A percentile compares a stretch with the other conserved stretches of the same genome.
phyloP scores from a whole-genome alignment of 2,329 filamentous ascomycete species.

The Aciculosporium take region DNA sequence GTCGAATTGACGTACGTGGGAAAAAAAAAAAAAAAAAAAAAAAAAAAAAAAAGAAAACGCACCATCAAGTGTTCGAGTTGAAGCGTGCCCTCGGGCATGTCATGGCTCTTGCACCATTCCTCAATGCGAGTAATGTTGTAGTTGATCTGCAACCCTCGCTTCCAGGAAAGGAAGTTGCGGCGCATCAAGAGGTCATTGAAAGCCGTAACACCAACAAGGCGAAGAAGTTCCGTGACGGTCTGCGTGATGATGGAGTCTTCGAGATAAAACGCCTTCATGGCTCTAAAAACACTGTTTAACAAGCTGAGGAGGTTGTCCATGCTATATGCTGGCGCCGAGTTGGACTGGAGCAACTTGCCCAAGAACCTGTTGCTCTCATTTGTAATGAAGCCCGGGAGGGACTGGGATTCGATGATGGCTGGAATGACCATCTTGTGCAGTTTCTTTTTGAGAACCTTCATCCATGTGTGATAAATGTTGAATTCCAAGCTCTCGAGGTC shows the following conservation, averaged over 20 bases:
- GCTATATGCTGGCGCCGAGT: constrained; percentile 87
- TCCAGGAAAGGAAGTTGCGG: constrained; percentile 97
- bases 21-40: too few relatives aligned
- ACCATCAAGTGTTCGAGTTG: constrained; percentile 98
- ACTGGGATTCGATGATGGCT: constrained; percentile 97
- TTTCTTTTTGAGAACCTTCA: constrained; percentile 99
- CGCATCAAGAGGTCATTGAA: constrained; percentile 98
- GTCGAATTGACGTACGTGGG: too few relatives aligned
- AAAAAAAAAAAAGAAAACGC: too few relatives aligned
- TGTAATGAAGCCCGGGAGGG: constrained; percentile 92
- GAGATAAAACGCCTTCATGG: constrained; percentile 97
- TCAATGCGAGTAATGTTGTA: constrained; percentile 99
- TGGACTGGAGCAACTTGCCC: constrained; percentile 85
- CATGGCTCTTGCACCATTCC: constrained; percentile 99
- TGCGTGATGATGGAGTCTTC: constrained; percentile 94
- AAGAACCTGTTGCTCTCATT: constrained; percentile 98
- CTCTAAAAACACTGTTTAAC: constrained; percentile 92
- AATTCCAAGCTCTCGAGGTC: constrained; percentile 96
- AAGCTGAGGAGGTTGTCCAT: constrained; percentile 97
- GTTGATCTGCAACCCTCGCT: constrained; percentile 97
- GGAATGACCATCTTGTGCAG: constrained; percentile 99
- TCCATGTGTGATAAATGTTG: constrained; percentile 99
- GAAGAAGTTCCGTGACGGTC: constrained; percentile 83
- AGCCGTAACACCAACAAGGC: constrained; percentile 87
- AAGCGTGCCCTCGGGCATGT: constrained; percentile 96